Evolutionary conservation across 257 asterid species (phyloP), one percentile per base, ranked within the genome.

Genomic region (Ilex asprella): DNA sequence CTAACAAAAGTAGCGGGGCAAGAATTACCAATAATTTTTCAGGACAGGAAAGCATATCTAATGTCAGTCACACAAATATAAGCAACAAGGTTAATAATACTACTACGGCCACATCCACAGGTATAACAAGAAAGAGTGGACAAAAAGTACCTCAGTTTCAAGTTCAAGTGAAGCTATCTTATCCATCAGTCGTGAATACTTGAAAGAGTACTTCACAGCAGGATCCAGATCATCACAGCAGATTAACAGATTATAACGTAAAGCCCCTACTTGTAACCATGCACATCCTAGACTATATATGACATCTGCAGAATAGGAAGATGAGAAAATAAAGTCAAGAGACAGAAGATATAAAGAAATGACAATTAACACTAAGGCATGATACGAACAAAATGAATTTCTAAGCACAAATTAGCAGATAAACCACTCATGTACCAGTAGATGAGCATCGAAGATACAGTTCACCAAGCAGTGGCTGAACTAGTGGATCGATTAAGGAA

Each of bases 191-290:
- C 69, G 87, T 11, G 91, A 76, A 78, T 79, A 73, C 83, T 81
- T 89, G 55, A 93, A 31, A 4, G 88, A 67, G 76, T 85, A 79
- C 72, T 89, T 93, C 31, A 78, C 76, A 67, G 93, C 71, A 53
- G 96, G 99, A 72, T 93, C 99, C 70, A 87, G 73, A 73, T 81
- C 84, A 76, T 75, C 80, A 69, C 79, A 77, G 67, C 80, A 58
- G 70, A 83, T 79, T 79, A 93, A 73, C 60, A 93, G 97, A 71
- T 75, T 78, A 79, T 82, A 93, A 7, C 96, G 96, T 43, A 93
- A 52, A 16, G 79, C 79, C 32, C 96, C 99, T 66, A 89, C 78
- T 62, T 73, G 82, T 56, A 89, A 61, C 69, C 89, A 76, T 12
- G 84, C 76, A 63, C 78, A 67, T 59, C 96, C 99, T 14, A 86